Evolutionary conservation across 2,329 filamentous ascomycete genomes (phyloP).

Genomic region (Xylaria sp.): DNA sequence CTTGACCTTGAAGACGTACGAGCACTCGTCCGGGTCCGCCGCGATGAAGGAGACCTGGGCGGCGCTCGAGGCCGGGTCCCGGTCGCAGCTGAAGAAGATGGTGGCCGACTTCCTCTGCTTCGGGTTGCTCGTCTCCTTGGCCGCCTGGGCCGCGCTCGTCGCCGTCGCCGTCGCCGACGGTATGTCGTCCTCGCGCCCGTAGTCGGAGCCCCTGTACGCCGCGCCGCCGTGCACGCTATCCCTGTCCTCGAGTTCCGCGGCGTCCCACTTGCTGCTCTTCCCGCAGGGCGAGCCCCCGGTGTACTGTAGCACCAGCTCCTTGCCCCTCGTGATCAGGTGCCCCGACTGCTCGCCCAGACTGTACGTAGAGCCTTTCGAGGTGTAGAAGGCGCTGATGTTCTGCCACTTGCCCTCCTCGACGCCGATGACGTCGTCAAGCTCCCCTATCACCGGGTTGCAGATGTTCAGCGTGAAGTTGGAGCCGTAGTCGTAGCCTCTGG

Average conservation of each 20-base stretch:
- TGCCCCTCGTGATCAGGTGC: slow-evolving; percentile 61
- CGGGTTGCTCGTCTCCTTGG: slow-evolving; percentile 30
- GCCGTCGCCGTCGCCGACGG: slow-evolving; percentile 18
- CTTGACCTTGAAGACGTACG: slow-evolving; percentile 93
- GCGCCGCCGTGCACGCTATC: slow-evolving; percentile 41
- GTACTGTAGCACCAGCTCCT: slow-evolving; percentile 78
- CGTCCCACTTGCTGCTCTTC: slow-evolving; percentile 42
- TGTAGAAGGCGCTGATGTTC: slow-evolving; percentile 81
- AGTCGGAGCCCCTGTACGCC: slow-evolving; percentile 35
- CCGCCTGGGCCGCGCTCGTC: slow-evolving; percentile 23
- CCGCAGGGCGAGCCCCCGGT: slow-evolving; percentile 76
- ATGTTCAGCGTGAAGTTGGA: slow-evolving; percentile 85
- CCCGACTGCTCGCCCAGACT: slow-evolving; percentile 72
- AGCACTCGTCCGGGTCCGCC: slow-evolving; percentile 81
- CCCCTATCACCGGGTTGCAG: slow-evolving; percentile 73
- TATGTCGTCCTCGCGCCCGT: slow-evolving; percentile 37
- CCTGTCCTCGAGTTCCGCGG: slow-evolving; percentile 32
- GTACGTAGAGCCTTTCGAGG: slow-evolving; percentile 65
- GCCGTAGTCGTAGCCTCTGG: slow-evolving; percentile 75
- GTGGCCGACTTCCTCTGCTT: slow-evolving; percentile 74
- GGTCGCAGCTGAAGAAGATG: slow-evolving; percentile 92
- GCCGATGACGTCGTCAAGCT: slow-evolving; percentile 65
- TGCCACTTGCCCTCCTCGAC: slow-evolving; percentile 63
- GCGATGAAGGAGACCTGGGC: slow-evolving; percentile 83
- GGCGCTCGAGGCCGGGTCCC: slow-evolving; percentile 69